Base-by-base conservation (phyloP, 192 early-diverging fungal genomes). In the Dimargaris xerosporica region DNA sequence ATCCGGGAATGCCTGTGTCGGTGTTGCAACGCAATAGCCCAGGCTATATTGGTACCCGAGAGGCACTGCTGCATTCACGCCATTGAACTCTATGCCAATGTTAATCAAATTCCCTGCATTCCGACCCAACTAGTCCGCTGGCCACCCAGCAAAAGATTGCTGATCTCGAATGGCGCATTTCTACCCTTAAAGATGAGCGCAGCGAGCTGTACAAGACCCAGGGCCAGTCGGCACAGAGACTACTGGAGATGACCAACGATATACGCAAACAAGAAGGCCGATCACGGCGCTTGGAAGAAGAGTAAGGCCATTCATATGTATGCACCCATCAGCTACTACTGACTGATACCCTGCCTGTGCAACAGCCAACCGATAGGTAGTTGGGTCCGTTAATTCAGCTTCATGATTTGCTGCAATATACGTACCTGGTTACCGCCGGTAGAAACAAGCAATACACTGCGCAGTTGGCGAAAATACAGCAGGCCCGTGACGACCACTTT, bases 181-280 rank as follows among this genome's bases (percentile, higher is more conserved):
- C 73, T n/a, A 66, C 69, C 28, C 73, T 96, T 23, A 90, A 94
- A 68, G 82, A 91, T 47, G 95, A 98, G 69, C 85, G 84, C 17
- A 78, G 82, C 19, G 85, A 91, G 62, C 76, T 94, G 66, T 98
- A 95, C 77, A 89, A 88, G 66, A 83, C 84, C 19, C 90, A 94
- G 64, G 86, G 86, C 30, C 78, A 78, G n/a, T 94, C 94, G 73
- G 90, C 91, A n/a, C 93, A 94, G 66, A 70, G 89, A 51, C 65
- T 98, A 39, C 69, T 98, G 45, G 83, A 85, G 61, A 73, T 95
- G 64, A 90, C 87, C 67, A 93, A 98, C 67, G 67, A 82, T 39
- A 67, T 84, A 60, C 76, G 89, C 52, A 66, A 61, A 3, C 64
- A 75, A 41, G 84, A 89, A 54, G 81, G 80, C 23, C 74, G 61